Percentiles rank a stretch among this genome's conserved stretches.
Evolutionary conservation across 1,139 yeast species (phyloP).

Genomic region (Diutina pseudorugosa): DNA sequence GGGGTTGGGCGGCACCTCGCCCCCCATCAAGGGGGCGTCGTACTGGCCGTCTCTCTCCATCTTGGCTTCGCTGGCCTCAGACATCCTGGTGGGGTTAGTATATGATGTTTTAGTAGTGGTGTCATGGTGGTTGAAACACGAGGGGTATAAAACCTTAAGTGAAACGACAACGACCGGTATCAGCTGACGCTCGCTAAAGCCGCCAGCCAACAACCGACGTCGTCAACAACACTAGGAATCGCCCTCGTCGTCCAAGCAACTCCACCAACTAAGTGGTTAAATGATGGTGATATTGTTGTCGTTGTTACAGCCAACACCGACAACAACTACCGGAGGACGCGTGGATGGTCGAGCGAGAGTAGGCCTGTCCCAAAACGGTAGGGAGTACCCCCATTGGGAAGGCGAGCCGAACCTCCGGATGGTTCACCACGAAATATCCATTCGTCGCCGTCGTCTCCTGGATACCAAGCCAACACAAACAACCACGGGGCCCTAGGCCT

Average conservation of each 20-base stretch:
- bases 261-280: too few relatives aligned
- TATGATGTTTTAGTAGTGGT: background rate
- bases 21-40: background rate
- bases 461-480: background rate
- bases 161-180: too few relatives aligned
- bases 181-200: too few relatives aligned
- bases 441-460: too few relatives aligned
- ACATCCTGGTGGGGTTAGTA: background rate
- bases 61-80: constrained; percentile 2
- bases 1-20: background rate
- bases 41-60: constrained; percentile 1
- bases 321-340: too few relatives aligned
- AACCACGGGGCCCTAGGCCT: background rate
- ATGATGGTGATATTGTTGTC: too few relatives aligned
- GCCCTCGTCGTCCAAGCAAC: too few relatives aligned
- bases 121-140: background rate
- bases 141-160: too few relatives aligned
- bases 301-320: too few relatives aligned
- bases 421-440: too few relatives aligned
- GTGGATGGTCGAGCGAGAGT: background rate
- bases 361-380: constrained; percentile 1
- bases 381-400: constrained; percentile 1
- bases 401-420: background rate
- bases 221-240: too few relatives aligned
- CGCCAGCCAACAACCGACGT: too few relatives aligned